Evolutionary conservation across 1,284 basidiomycete genomes (phyloP).

Genomic region (Flammula alnicola): DNA sequence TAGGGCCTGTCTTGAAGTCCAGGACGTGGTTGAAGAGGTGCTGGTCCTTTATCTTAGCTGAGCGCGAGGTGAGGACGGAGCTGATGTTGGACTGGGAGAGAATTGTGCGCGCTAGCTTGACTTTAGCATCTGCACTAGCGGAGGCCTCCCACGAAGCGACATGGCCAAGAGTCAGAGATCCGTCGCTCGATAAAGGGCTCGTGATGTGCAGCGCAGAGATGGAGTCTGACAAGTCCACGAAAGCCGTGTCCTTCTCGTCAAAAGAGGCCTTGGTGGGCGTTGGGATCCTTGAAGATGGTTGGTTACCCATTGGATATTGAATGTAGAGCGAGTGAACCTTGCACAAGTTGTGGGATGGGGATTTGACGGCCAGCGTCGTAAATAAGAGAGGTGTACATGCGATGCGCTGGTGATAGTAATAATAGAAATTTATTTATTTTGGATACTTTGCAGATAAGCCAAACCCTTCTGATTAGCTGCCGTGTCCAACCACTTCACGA

Average conservation of each 20-base stretch:
- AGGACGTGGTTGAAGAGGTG: constrained; percentile 88
- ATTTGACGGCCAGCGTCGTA: constrained; percentile 24
- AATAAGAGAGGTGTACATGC: constrained; percentile 15
- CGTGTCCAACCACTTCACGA: too few species aligned
- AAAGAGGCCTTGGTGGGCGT: constrained; percentile 32
- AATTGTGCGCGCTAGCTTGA: constrained; percentile 80
- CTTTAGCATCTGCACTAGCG: constrained; percentile 63
- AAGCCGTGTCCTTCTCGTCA: constrained; percentile 36
- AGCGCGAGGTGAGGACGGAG: constrained; percentile 67
- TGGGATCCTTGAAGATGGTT: constrained; percentile 42
- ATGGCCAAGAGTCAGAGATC: constrained; percentile 61
- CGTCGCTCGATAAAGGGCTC: constrained; percentile 51
- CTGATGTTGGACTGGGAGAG: constrained; percentile 78
- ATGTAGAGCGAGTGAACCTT: constrained; percentile 8
- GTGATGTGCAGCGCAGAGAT: constrained; percentile 34
- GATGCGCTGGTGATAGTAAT: constrained; percentile 19
- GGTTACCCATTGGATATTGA: constrained; percentile 52
- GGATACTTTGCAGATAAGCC: constrained; percentile 19
- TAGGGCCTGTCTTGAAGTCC: constrained; percentile 79
- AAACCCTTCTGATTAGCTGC: too few species aligned
- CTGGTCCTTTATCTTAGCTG: constrained; percentile 65
- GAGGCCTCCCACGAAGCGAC: constrained; percentile 69
- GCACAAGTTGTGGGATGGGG: constrained; percentile 2
- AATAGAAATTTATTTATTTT: constrained; percentile 17
- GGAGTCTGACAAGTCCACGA: constrained; percentile 26